phyloP scores from a whole-genome alignment of 768 basidiomycete genomes.

The Lentinula detonsa region DNA sequence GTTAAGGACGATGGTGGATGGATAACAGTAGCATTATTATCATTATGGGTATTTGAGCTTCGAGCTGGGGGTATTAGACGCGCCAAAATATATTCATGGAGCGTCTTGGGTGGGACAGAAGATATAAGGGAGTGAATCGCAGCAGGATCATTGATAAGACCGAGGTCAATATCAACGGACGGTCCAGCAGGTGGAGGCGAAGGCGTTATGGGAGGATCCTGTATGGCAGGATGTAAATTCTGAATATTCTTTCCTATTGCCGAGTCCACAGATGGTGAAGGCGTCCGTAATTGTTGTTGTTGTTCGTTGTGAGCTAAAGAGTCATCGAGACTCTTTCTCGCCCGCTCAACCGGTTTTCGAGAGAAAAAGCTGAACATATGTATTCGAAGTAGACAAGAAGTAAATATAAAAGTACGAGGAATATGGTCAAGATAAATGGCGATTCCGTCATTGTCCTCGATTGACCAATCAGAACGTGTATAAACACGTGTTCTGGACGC shows the following conservation, averaged over 20 bases:
- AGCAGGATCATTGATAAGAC: slow-evolving; percentile 29
- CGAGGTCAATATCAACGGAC: slow-evolving; percentile 1
- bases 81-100: slow-evolving; percentile 56
- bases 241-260: slow-evolving; percentile 8
- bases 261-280: slow-evolving; percentile 40
- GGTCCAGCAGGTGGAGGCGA: slow-evolving; percentile 19
- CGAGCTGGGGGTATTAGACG: slow-evolving; percentile 29
- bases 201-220: slow-evolving; percentile 31
- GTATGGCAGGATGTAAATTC: slow-evolving; percentile 18
- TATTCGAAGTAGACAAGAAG: not conserved
- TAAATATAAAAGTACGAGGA: not conserved
- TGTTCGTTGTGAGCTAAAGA: not conserved
- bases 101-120: slow-evolving; percentile 59
- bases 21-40: not conserved
- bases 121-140: slow-evolving; percentile 45
- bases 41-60: not conserved
- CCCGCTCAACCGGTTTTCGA: not conserved
- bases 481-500: not conserved
- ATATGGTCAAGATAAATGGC: not conserved
- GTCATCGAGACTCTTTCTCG: not conserved
- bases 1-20: slow-evolving; percentile 26
- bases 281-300: slow-evolving; percentile 44
- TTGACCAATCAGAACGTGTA: slow-evolving; percentile 1
- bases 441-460: too few species aligned
- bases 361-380: slow-evolving; percentile 9